Conservation (phyloP, 2,329 filamentous ascomycete genomes). For the Arthrobotrys sphaeroides region DNA sequence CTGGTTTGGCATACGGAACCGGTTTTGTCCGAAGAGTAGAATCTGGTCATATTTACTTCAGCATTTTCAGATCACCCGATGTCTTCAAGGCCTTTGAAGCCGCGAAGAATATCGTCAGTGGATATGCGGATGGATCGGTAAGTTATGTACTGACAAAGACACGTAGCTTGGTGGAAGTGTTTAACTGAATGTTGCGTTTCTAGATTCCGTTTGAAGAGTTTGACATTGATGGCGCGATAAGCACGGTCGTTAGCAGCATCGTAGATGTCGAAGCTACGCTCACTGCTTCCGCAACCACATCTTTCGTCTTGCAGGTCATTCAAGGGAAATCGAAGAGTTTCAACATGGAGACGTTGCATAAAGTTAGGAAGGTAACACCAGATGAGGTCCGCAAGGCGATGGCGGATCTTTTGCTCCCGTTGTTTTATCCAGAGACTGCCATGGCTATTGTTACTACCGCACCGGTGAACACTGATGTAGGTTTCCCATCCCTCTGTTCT, state of each 20-base stretch:
- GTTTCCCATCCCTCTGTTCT: conserved; percentile 59
- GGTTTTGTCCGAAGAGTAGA: conserved; percentile 81
- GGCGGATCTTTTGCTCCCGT: conserved; percentile 76
- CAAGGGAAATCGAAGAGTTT: conserved; percentile 79
- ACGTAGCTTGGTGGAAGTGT: too few species aligned
- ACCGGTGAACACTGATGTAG: conserved; percentile 82
- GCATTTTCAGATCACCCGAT: conserved; percentile 89
- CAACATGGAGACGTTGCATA: conserved; percentile 77
- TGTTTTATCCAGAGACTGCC: conserved; percentile 81
- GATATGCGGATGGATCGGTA: conserved; percentile 73
- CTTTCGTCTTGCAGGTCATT: conserved; percentile 83
- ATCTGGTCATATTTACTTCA: conserved; percentile 81
- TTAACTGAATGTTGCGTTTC: not conserved
- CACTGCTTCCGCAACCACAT: conserved; percentile 80
- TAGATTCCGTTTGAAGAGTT: conserved; percentile 76
- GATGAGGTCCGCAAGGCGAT: conserved; percentile 81
- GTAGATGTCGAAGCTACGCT: conserved; percentile 91
- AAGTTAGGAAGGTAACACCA: conserved; percentile 77
- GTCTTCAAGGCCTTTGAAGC: conserved; percentile 84
- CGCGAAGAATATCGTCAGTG: conserved; percentile 76
- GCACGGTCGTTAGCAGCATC: conserved; percentile 83
- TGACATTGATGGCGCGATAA: conserved; percentile 88
- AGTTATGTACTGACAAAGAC: not conserved
- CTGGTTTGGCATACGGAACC: conserved; percentile 89
- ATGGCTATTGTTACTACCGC: conserved; percentile 91